Evolutionary conservation across 2,329 filamentous ascomycete genomes (phyloP), one percentile per base, ranked within the genome.

Genomic region (Fusarium papillatum): DNA sequence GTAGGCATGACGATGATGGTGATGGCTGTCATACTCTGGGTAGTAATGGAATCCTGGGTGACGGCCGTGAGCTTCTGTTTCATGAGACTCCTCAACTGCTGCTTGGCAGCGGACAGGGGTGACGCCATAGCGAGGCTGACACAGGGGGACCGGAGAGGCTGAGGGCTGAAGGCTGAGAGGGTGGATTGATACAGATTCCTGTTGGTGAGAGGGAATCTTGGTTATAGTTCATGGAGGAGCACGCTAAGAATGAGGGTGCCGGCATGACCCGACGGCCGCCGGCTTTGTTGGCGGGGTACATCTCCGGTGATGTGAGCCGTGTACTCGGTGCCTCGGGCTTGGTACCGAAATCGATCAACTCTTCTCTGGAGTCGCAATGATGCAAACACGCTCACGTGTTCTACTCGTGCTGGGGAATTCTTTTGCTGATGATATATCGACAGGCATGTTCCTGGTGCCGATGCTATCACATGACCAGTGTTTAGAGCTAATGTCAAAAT

Each of bases 31-130:
- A 83, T 87, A 95, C 95, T 97, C 87, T 98, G 95, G 53, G 85
- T 82, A 66, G 85, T 82, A 66, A 95, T 87, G 17, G 90, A 88
- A 29, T 94, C 90, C n/a, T 89, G 85, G 2, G 92, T 84, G 60
- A 98, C 81, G 10, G 82, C 83, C 24, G 90, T 88, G 24, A 98
- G 88, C 38, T 88, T 88, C 75, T 90, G 86, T 81, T 93, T 95
- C 86, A 98, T 93, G 65, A 90, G 85, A 73, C 87, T 88, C 69
- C 96, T 90, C 72, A 98, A 87, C 78, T 95, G 93, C 81, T 93
- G 93, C 86, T 98, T 98, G 55, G 94, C 92, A 69, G 89, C 87
- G 75, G 88, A 88, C 67, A 95, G 84, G 5, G 83, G 74, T 64
- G 90, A 85, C 57, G 89, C 85, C 88, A 91, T 92, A 72, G 82